Base-by-base conservation (phyloP, 2,329 filamentous ascomycete species). In the Cladorrhinum sp. region DNA sequence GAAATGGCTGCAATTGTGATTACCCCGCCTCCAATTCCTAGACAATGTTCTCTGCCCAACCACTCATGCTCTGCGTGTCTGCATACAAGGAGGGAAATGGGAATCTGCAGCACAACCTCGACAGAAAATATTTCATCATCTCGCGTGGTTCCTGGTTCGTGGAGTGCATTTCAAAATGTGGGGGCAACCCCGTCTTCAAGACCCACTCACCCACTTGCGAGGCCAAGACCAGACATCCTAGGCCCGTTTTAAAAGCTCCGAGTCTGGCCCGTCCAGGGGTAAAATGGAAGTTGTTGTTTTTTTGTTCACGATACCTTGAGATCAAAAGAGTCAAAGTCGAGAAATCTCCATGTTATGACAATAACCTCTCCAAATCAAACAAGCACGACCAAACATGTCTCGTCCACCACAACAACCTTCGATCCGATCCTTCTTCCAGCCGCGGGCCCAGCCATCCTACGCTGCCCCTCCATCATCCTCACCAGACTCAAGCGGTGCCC, bases 381-480 rank as follows among this genome's bases (percentile, higher is more conserved):
- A 65, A 12, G 26, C 8, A n/a, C 14, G 2, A 26, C 61, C 5
- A 21, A 28, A 28, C 26, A 76, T 77, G 75, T 72, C 74, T 62
- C 71, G 73, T 16, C 42, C 42, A 54, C 67, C 73, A 46, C 73
- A 76, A 46, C 82, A 86, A 69, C 73, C 80, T 42, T 86, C 85
- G 51, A 87, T 88, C 67, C 82, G 81, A 58, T 86, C 83, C 58
- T 88, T 88, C 75, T 87, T 88, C 72, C 77, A 79, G 64, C 79
- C 80, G 53, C 75, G 74, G 65, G 70, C 76, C 52, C 70, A 77
- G 59, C 78, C 79, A 49, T 74, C 76, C 60, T 81, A 82, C 66
- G 70, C 77, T 67, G 63, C 74, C 61, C 75, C 77, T 63, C 76
- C 75, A 57, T 67, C 72, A 4, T 28, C 26, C 26, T 28, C 26